phyloP scores from a whole-genome alignment of 177 flowering plant genomes.

The Vitis hybrid region DNA sequence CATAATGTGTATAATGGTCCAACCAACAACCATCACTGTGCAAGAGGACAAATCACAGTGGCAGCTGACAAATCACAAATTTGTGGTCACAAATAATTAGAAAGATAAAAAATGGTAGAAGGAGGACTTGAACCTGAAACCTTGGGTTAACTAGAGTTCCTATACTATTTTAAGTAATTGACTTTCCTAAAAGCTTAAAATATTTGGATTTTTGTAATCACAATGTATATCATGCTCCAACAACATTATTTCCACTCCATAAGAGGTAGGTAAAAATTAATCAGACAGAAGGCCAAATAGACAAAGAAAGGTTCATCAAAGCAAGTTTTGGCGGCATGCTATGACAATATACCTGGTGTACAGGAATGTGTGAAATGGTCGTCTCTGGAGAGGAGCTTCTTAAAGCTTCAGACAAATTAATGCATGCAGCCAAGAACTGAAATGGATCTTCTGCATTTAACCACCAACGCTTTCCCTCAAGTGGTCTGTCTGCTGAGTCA shows the following conservation, averaged over 20 bases:
- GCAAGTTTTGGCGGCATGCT: not conserved
- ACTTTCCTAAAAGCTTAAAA: too few relatives aligned
- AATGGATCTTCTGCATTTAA: conserved; percentile 77
- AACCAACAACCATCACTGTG: too few relatives aligned
- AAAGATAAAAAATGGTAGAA: too few relatives aligned
- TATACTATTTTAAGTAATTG: too few relatives aligned
- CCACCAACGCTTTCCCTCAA: conserved; percentile 87
- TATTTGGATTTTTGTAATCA: too few relatives aligned
- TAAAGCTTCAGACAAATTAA: conserved; percentile 68
- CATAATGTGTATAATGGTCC: too few relatives aligned
- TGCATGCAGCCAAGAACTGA: conserved; percentile 74
- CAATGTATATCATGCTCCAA: not conserved
- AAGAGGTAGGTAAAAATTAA: not conserved
- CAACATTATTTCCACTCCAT: not conserved
- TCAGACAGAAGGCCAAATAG: not conserved
- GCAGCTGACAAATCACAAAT: too few relatives aligned
- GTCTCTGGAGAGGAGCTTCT: conserved; percentile 68
- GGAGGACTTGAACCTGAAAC: too few relatives aligned
- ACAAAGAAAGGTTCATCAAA: not conserved
- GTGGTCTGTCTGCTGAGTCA: conserved; percentile 78
- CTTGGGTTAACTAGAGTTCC: too few relatives aligned
- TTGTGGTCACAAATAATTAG: too few relatives aligned
- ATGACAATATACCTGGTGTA: conserved; percentile 53
- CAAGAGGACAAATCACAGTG: too few relatives aligned
- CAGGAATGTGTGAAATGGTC: conserved; percentile 63